These are phyloP conservation scores for Primulina tabacum DNA, from an alignment of 257 asterid species.

Conservation along the genomic window DNA sequence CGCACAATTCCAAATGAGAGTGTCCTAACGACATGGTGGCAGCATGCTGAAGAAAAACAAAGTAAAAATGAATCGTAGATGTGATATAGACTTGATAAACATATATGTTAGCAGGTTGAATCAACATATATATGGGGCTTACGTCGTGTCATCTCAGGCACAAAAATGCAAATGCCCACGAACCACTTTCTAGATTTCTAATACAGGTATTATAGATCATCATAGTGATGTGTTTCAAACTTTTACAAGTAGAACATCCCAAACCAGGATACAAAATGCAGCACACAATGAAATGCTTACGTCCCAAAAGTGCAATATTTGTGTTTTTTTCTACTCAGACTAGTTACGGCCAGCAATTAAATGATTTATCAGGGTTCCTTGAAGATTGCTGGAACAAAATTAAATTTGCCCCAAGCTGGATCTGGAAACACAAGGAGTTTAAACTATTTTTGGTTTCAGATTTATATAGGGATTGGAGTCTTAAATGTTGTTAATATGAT, in stretches of 20 bases:
- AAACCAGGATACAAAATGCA: constrained; percentile 17
- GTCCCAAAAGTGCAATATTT: constrained; percentile 2
- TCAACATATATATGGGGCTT: constrained; percentile 2
- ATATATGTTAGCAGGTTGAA: constrained; percentile 19
- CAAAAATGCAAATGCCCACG: constrained; percentile 5
- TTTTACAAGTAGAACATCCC: constrained; percentile 9
- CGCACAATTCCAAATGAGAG: constrained; percentile 95
- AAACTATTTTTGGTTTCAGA: no score
- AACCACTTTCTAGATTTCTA: constrained; percentile 12
- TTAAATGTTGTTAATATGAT: no score
- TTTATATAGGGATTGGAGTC: no score
- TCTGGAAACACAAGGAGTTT: no score
- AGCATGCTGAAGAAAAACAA: constrained; percentile 61
- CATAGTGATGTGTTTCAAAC: constrained; percentile 16
- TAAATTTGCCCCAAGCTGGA: no score
- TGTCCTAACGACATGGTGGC: constrained; percentile 99
- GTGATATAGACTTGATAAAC: constrained; percentile 14
- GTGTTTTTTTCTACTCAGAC: neutral
- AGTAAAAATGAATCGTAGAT: constrained; percentile 17
- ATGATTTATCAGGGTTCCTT: no score
- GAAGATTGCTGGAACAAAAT: no score
- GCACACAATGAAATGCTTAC: neutral
- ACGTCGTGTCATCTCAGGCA: constrained; percentile 15
- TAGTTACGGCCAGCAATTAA: neutral
- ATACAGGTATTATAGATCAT: constrained; percentile 1